Evolutionary conservation across 768 basidiomycete species (phyloP).

Genomic region (Rhodosporidiobolus sp.): DNA sequence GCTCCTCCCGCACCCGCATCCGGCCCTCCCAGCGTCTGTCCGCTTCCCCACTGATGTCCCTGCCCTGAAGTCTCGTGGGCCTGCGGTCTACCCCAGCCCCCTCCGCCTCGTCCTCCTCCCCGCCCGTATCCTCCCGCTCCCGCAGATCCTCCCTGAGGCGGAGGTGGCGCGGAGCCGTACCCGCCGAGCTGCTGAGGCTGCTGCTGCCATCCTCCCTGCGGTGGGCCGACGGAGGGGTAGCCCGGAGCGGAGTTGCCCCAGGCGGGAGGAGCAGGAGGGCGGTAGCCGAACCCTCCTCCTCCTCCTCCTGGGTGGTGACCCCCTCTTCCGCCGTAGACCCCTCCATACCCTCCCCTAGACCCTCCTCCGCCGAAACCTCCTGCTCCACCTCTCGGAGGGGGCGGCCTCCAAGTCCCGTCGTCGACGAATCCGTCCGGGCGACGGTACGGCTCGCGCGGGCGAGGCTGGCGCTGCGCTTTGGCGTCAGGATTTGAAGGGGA

Average conservation of each 20-base stretch:
- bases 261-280: background rate
- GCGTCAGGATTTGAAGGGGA: constrained; percentile 11
- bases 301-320: no score
- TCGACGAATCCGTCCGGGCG: constrained; percentile 26
- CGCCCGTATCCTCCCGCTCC: background rate
- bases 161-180: no score
- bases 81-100: no score
- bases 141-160: no score
- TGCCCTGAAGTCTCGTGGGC: no score
- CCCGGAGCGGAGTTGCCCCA: background rate
- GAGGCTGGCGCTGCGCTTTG: background rate
- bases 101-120: background rate
- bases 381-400: background rate
- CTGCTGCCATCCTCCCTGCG: background rate
- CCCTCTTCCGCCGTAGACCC: background rate
- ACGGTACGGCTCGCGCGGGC: background rate
- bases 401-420: constrained; percentile 33
- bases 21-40: no score
- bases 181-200: background rate
- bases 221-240: background rate
- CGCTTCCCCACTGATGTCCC: no score
- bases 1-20: no score
- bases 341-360: no score
- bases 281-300: background rate
- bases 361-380: no score